Conservation (phyloP, 768 basidiomycete genomes). For the Boletus huronensis region DNA sequence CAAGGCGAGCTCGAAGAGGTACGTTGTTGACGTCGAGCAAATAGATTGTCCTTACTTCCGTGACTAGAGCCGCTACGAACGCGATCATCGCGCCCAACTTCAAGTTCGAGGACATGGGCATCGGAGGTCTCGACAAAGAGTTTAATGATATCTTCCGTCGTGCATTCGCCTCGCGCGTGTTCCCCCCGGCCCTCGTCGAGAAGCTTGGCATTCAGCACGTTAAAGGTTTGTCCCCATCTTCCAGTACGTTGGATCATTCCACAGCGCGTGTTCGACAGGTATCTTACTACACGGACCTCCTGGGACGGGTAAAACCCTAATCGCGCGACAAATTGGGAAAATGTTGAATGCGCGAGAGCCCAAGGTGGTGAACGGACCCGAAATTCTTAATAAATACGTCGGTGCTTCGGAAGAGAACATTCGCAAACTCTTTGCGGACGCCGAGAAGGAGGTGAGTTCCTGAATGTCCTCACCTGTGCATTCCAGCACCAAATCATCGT, state of each 20-base stretch:
- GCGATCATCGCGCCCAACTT: constrained; percentile 97
- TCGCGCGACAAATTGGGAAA: constrained; percentile 98
- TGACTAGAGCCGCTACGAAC: constrained; percentile 75
- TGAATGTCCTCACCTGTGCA: neutral
- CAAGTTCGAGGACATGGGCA: constrained; percentile 99
- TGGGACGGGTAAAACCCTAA: constrained; percentile 96
- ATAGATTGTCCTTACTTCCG: neutral
- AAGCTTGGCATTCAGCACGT: constrained; percentile 98
- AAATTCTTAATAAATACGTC: constrained; percentile 95
- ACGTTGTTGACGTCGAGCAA: constrained; percentile 14
- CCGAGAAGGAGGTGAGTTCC: constrained; percentile 81
- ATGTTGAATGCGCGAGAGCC: constrained; percentile 98
- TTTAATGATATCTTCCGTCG: constrained; percentile 97
- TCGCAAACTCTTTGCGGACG: constrained; percentile 95
- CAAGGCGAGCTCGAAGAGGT: constrained; percentile 91
- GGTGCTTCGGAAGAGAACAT: constrained; percentile 98
- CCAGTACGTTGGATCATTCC: neutral
- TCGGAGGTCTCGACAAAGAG: constrained; percentile 93
- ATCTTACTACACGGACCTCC: constrained; percentile 95
- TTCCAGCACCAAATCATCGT: neutral
- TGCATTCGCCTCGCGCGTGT: constrained; percentile 97
- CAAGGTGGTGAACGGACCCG: constrained; percentile 97
- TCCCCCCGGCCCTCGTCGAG: constrained; percentile 93
- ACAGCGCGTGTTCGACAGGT: constrained; percentile 42
- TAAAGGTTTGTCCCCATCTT: constrained; percentile 62